phyloP scores from a whole-genome alignment of 331 rosid species.

The Malus hybrid region DNA sequence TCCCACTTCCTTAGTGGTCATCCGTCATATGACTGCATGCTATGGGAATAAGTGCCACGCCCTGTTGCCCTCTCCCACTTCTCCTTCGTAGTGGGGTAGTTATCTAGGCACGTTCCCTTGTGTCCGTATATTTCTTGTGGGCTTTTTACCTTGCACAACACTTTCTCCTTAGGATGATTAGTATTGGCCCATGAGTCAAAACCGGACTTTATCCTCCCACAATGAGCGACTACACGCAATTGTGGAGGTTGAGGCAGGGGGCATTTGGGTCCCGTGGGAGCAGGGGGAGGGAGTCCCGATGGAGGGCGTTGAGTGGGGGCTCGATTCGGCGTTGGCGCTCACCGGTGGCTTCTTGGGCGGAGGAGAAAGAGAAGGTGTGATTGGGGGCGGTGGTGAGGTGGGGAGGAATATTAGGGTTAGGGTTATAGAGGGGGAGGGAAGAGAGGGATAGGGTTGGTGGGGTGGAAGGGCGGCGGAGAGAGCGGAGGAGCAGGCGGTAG shows the following conservation, averaged over 20 bases:
- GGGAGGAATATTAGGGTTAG: background rate
- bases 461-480: slow-evolving; percentile 35
- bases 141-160: too few species aligned
- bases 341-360: slow-evolving; percentile 91
- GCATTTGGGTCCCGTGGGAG: slow-evolving; percentile 76
- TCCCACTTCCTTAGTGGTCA: too few species aligned
- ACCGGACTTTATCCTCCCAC: too few species aligned
- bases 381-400: background rate
- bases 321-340: slow-evolving; percentile 86
- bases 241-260: slow-evolving; percentile 79
- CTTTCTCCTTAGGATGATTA: too few species aligned
- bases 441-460: slow-evolving; percentile 4
- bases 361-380: slow-evolving; percentile 72
- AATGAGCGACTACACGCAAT: slow-evolving; percentile 71
- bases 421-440: slow-evolving; percentile 13
- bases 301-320: slow-evolving; percentile 79
- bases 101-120: too few species aligned
- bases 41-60: too few species aligned
- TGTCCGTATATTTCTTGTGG: too few species aligned
- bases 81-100: too few species aligned
- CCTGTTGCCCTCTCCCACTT: too few species aligned
- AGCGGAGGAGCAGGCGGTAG: slow-evolving; percentile 58
- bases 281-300: slow-evolving; percentile 44
- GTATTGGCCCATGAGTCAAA: too few species aligned
- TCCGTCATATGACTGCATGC: too few species aligned